Percentiles rank a stretch among this genome's conserved stretches.
phyloP scores from a whole-genome alignment of 2,329 filamentous ascomycete genomes.

The Colletotrichum sp. region DNA sequence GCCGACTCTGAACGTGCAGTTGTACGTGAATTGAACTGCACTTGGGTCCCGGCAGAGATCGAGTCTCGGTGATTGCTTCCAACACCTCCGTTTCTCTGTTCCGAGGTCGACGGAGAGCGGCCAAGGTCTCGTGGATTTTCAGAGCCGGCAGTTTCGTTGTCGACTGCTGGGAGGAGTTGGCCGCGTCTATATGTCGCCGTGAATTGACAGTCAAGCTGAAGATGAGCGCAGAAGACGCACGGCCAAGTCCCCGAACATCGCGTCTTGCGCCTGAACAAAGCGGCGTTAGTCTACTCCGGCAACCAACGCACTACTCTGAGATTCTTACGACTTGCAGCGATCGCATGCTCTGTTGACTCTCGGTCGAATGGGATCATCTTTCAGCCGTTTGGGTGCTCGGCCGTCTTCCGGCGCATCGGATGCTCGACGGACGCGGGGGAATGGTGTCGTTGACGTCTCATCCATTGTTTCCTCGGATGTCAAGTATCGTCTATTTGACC shows the following conservation, averaged over 20 bases:
- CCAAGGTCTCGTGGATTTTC: not conserved
- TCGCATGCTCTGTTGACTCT: conserved; percentile 25
- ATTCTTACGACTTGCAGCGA: conserved; percentile 27
- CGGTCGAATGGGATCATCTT: not conserved
- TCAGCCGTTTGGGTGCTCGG: not conserved
- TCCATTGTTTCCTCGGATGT: not conserved
- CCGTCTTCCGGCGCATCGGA: not conserved
- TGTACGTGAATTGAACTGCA: accelerated
- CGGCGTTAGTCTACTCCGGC: not conserved
- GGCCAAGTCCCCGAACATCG: conserved; percentile 29
- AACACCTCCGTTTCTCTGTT: not conserved
- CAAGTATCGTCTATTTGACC: not conserved
- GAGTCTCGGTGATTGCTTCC: not conserved
- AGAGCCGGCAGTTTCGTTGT: conserved; percentile 15
- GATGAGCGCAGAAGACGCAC: conserved; percentile 26
- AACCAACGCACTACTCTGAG: accelerated
- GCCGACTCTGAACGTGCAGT: not conserved
- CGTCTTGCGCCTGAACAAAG: conserved; percentile 25
- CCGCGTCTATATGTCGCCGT: conserved; percentile 27
- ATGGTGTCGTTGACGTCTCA: not conserved
- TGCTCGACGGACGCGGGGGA: not conserved
- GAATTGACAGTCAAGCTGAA: conserved; percentile 27
- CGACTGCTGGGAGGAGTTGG: conserved; percentile 26
- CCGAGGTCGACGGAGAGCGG: not conserved
- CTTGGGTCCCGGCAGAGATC: accelerated